A percentile compares a stretch with the other conserved stretches of the same genome.
These are phyloP conservation scores for Hamamelis virginiana DNA, from an alignment of 164 flowering plant species.

Conservation along the genomic window DNA sequence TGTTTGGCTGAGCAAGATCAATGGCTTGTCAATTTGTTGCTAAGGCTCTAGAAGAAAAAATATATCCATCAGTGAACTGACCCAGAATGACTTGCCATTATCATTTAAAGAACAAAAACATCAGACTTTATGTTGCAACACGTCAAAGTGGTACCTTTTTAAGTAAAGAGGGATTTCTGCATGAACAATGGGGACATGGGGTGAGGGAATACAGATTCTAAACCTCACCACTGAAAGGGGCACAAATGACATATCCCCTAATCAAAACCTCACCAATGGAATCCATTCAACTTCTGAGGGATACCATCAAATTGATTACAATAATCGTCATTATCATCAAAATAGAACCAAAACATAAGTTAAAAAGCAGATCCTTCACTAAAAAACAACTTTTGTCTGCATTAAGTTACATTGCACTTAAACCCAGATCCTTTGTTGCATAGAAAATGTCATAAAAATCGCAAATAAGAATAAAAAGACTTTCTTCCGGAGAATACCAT, in stretches of 20 bases:
- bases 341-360: neutral
- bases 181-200: neutral
- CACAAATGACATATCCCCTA: neutral
- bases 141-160: neutral
- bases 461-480: too few species aligned
- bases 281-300: too few species aligned
- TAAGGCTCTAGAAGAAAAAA: too few species aligned
- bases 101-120: neutral
- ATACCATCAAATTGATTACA: neutral
- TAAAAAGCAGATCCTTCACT: too few species aligned
- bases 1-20: too few species aligned
- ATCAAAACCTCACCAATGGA: neutral
- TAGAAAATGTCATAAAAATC: too few species aligned
- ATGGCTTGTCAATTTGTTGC: too few species aligned
- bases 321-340: neutral
- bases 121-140: neutral
- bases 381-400: too few species aligned
- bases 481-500: neutral
- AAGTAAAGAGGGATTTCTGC: neutral
- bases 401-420: too few species aligned
- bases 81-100: too few species aligned
- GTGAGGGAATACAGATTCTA: neutral
- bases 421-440: too few species aligned
- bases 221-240: neutral
- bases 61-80: too few species aligned